Evolutionary conservation across 2,329 filamentous ascomycete species (phyloP).

Genomic region (Coleophoma cylindrospora): DNA sequence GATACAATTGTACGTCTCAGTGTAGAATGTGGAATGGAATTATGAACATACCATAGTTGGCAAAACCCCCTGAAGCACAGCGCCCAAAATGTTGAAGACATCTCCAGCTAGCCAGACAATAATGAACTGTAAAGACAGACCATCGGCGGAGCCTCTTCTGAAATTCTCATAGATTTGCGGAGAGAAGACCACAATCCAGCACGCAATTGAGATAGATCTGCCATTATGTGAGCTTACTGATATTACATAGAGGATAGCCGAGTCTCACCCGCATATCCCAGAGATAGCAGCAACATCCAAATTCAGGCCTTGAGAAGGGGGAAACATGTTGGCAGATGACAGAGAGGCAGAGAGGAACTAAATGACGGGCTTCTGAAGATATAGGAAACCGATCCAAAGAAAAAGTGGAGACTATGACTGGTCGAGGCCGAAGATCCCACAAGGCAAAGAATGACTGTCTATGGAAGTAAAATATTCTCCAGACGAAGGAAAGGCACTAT

Average conservation of each 20-base stretch:
- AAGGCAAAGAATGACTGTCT: no score
- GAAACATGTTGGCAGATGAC: conserved; percentile 28
- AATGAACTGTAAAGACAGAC: conserved; percentile 85
- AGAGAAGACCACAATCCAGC: conserved; percentile 93
- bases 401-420: conserved; percentile 1
- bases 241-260: no score
- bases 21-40: conserved; percentile 2
- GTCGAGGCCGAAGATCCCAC: neutral
- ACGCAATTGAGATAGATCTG: conserved; percentile 92
- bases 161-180: conserved; percentile 97
- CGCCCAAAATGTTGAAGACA: conserved; percentile 95
- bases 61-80: conserved; percentile 82
- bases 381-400: neutral
- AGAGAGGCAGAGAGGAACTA: neutral
- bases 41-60: conserved; percentile 71
- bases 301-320: conserved; percentile 50
- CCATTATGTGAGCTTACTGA: no score
- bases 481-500: no score
- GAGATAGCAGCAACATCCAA: conserved; percentile 87
- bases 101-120: conserved; percentile 90
- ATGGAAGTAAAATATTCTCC: no score
- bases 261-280: conserved; percentile 75
- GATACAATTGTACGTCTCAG: neutral
- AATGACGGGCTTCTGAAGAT: neutral
- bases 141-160: conserved; percentile 76